Percentiles rank a stretch among this genome's conserved stretches.
Evolutionary conservation across 2,329 filamentous ascomycete species (phyloP).

Genomic region (Penicillium sclerotiorum): DNA sequence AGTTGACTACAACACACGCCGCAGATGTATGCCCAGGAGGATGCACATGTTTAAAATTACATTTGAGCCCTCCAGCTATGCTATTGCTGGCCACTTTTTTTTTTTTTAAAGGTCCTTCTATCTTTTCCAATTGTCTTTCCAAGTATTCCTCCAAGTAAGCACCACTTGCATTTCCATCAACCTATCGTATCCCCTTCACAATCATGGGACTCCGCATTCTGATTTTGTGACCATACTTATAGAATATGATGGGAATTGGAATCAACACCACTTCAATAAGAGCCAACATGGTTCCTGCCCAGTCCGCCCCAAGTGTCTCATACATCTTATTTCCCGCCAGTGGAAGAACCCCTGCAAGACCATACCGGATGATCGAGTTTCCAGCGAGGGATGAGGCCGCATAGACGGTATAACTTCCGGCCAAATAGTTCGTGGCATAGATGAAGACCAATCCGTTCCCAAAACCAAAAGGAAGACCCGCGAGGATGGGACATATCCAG

Average conservation of each 20-base stretch:
- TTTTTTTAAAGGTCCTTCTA: no score
- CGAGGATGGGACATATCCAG: conserved; percentile 72
- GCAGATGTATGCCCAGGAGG: no score
- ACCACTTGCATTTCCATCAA: no score
- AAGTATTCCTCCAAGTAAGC: no score
- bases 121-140: no score
- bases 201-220: conserved; percentile 29
- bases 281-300: conserved; percentile 5
- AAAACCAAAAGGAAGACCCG: conserved; percentile 71
- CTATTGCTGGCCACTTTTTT: no score
- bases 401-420: conserved; percentile 71
- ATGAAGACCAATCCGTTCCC: conserved; percentile 75
- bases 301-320: conserved; percentile 51
- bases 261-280: conserved; percentile 15
- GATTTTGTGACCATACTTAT: conserved; percentile 43
- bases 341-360: conserved; percentile 69
- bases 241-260: conserved; percentile 45
- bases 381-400: conserved; percentile 73
- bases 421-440: conserved; percentile 73
- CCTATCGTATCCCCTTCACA: conserved; percentile 6
- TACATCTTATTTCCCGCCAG: conserved; percentile 72
- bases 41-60: no score
- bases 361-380: conserved; percentile 69
- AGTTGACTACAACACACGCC: no score
- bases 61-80: no score